Conservation (phyloP, 169 alveolate species). For the Cryptosporidium muris region DNA sequence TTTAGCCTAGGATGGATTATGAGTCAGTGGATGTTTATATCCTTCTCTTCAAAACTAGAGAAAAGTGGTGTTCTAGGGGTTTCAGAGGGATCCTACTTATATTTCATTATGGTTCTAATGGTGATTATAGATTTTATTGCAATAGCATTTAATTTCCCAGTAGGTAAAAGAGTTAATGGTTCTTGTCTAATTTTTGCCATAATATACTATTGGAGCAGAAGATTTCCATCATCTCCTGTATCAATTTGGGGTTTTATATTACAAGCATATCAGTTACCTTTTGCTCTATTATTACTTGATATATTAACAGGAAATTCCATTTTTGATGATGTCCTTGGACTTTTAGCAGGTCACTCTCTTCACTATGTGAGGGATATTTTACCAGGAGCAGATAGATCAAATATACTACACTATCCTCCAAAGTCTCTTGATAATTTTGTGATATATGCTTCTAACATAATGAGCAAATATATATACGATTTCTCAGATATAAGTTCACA, state of each 20-base stretch:
- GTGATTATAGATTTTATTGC: conserved; percentile 75
- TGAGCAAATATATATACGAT: conserved; percentile 73
- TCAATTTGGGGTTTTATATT: conserved; percentile 84
- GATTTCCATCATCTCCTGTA: conserved; percentile 84
- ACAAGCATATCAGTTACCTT: conserved; percentile 87
- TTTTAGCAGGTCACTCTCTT: conserved; percentile 86
- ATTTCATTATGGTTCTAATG: conserved; percentile 81
- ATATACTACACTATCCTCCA: conserved; percentile 78
- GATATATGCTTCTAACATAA: conserved; percentile 41
- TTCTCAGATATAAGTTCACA: conserved; percentile 32
- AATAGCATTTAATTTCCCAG: conserved; percentile 81
- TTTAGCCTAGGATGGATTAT: conserved; percentile 86
- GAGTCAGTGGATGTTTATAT: conserved; percentile 81
- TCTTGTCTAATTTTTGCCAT: conserved; percentile 81
- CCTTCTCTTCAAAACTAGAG: conserved; percentile 83
- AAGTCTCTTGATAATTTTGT: conserved; percentile 77
- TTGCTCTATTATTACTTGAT: conserved; percentile 84
- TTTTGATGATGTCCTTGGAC: conserved; percentile 85
- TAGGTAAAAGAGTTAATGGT: conserved; percentile 76
- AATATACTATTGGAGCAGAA: conserved; percentile 87
- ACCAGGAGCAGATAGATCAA: conserved; percentile 79
- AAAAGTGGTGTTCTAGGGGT: conserved; percentile 76
- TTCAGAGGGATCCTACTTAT: conserved; percentile 82
- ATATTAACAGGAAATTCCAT: conserved; percentile 87
- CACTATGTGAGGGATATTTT: conserved; percentile 83